These are phyloP conservation scores for Elasticomyces elasticus DNA, from an alignment of 495 filamentous ascomycete species.

Conservation along the genomic window DNA sequence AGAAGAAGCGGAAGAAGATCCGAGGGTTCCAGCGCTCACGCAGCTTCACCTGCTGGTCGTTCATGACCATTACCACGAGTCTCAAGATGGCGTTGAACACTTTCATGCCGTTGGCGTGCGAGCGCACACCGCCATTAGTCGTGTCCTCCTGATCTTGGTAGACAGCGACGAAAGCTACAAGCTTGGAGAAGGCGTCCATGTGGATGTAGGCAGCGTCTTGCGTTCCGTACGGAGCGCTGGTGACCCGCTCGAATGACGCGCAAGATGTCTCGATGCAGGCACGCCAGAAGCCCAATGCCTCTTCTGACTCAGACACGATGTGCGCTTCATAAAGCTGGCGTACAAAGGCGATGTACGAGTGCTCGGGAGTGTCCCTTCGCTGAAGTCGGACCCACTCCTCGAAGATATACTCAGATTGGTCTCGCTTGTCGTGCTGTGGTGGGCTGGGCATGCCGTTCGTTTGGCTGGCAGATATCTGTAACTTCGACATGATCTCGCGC, in stretches of 20 bases:
- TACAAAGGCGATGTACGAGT: constrained; percentile 65
- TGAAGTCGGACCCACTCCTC: constrained; percentile 86
- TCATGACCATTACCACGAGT: constrained; percentile 68
- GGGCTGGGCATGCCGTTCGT: constrained; percentile 23
- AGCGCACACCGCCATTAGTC: constrained; percentile 41
- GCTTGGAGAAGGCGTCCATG: constrained; percentile 78
- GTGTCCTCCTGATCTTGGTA: constrained; percentile 48
- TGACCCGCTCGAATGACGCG: constrained; percentile 59
- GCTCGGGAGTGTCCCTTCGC: constrained; percentile 59
- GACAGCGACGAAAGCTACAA: constrained; percentile 64
- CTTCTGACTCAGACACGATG: constrained; percentile 60
- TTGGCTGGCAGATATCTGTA: constrained; percentile 33
- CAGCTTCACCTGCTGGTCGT: constrained; percentile 71
- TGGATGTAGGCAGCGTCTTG: constrained; percentile 62
- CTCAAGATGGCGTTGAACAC: constrained; percentile 68
- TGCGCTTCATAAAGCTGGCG: constrained; percentile 67
- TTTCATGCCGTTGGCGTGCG: constrained; percentile 48
- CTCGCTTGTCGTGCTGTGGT: constrained; percentile 40
- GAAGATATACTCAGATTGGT: constrained; percentile 89
- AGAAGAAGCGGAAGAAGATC: constrained; percentile 86
- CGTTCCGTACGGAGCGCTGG: constrained; percentile 41
- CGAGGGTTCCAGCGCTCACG: constrained; percentile 76
- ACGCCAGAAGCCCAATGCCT: constrained; percentile 67
- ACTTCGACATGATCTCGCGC: constrained; percentile 59
- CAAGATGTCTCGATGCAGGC: constrained; percentile 72